Base-by-base conservation (phyloP, 2,329 filamentous ascomycete genomes). In the Diaporthe humulicola region DNA sequence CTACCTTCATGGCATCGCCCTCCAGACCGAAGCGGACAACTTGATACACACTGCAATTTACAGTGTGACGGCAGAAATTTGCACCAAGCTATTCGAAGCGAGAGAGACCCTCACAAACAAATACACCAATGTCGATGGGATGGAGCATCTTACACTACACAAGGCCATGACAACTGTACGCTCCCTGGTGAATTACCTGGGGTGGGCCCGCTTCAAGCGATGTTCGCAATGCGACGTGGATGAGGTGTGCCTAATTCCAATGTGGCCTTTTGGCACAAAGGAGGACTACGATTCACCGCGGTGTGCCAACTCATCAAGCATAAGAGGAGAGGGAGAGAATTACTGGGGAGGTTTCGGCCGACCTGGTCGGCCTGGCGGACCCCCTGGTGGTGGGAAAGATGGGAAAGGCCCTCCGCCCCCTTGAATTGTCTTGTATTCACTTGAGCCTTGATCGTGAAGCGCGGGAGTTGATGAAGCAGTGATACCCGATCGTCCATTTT, bases 31-130 rank as follows among this genome's bases (percentile, higher is more conserved):
- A 4, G 82, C 85, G 42, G 89, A 90, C 75, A 71, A 79, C 3
- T 78, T 89, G 25, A 85, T 90, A n/a, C 80, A 85, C 67, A 79
- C 83, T 0, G 86, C 87, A 1, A 75, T 90, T 25, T 76, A 81
- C 17, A 79, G 79, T 2, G 86, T 88, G 15, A 81, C 83, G 5
- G 56, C 76, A 2, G 77, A 79, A 0, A 85, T 89, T 17, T 89
- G 88, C 79, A 61, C 73, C 4, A 56, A 79, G 10, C 76, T 85
- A 1, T 82, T 83, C 57, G 61, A 79, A 1, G 78, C 80, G 0
- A 81, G 80, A 1, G 57, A 77, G 22, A 38, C 81, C 3, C 73
- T 84, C 17, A 14, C 58, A 19, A 61, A 67, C 33, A n/a, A 14
- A 10, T 48, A 30, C 3, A 70, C 33, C 1, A 54, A 33, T 2